Percentiles rank a stretch among this genome's conserved stretches.
Evolutionary conservation across 208 protist genomes (phyloP).

Genomic region (Leishmania aethiopica): DNA sequence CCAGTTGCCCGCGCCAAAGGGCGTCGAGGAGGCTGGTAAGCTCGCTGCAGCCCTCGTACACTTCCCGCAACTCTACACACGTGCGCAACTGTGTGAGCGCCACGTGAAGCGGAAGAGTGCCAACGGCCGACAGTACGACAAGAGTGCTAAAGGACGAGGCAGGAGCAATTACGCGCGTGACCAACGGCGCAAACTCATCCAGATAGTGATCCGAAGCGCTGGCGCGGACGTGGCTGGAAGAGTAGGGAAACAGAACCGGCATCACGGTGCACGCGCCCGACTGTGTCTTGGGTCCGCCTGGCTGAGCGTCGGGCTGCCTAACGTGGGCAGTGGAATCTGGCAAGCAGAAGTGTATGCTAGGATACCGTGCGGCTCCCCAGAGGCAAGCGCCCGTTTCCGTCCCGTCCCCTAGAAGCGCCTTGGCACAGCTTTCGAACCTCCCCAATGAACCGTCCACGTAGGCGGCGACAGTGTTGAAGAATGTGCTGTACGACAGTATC

Average conservation of each 20-base stretch:
- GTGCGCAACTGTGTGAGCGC: constrained; percentile 33
- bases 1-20: constrained; percentile 33
- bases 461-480: constrained; percentile 44
- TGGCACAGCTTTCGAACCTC: constrained; percentile 21
- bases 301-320: neutral
- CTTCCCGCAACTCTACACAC: constrained; percentile 32
- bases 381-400: constrained; percentile 2
- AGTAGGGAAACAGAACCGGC: constrained; percentile 18
- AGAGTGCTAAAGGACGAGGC: constrained; percentile 33
- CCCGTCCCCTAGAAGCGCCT: constrained; percentile 27
- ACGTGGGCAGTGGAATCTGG: constrained; percentile 12
- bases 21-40: constrained; percentile 29
- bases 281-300: neutral
- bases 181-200: constrained; percentile 25
- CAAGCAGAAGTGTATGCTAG: constrained; percentile 33
- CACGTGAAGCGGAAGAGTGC: constrained; percentile 36
- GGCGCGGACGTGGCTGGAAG: constrained; percentile 11
- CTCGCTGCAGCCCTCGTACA: constrained; percentile 37
- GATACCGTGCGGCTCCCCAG: constrained; percentile 41
- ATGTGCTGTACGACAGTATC: constrained; percentile 35
- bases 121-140: constrained; percentile 46
- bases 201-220: constrained; percentile 19
- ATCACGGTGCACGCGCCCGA: constrained; percentile 17
- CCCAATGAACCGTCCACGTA: constrained; percentile 24
- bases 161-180: constrained; percentile 27